Conservation (phyloP, 768 basidiomycete species). For the Lyophyllum shimeji region DNA sequence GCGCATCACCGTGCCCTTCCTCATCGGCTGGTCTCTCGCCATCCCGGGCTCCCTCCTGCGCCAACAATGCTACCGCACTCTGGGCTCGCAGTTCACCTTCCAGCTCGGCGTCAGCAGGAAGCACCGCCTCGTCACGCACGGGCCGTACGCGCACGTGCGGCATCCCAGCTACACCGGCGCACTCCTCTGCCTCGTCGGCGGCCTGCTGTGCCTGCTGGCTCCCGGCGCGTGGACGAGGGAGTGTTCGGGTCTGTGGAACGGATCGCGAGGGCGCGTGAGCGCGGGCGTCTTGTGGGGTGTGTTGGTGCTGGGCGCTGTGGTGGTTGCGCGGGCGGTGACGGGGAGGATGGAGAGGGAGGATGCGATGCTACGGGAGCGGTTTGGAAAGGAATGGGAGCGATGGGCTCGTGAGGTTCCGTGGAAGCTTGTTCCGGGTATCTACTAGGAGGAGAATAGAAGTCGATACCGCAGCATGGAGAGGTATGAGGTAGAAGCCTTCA, state of each 20-base stretch:
- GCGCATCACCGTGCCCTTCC: constrained; percentile 1
- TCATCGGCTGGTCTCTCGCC: constrained; percentile 12
- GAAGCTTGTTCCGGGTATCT: constrained; percentile 24
- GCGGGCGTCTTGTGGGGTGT: neutral
- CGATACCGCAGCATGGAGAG: no score
- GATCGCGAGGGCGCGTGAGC: constrained; percentile 12
- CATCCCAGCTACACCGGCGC: constrained; percentile 32
- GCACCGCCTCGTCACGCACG: constrained; percentile 27
- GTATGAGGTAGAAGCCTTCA: no score
- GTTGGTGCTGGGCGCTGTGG: constrained; percentile 5
- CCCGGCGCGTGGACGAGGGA: constrained; percentile 32
- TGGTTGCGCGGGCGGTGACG: constrained; percentile 11
- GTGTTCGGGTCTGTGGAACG: constrained; percentile 23
- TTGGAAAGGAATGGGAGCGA: constrained; percentile 31
- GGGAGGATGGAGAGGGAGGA: constrained; percentile 29
- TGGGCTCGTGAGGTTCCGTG: constrained; percentile 27
- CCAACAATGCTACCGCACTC: constrained; percentile 31
- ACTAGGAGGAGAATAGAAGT: neutral
- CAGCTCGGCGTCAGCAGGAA: constrained; percentile 28
- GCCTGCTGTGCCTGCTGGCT: constrained; percentile 29
- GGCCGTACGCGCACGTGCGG: constrained; percentile 31
- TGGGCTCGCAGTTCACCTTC: constrained; percentile 41
- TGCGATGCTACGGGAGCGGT: constrained; percentile 22
- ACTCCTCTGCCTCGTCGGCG: constrained; percentile 22
- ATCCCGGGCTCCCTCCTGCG: constrained; percentile 17